Percentiles rank a stretch among this genome's conserved stretches.
Evolutionary conservation across 1,139 yeast species (phyloP).

Genomic region (Geotrichum aggregatum): DNA sequence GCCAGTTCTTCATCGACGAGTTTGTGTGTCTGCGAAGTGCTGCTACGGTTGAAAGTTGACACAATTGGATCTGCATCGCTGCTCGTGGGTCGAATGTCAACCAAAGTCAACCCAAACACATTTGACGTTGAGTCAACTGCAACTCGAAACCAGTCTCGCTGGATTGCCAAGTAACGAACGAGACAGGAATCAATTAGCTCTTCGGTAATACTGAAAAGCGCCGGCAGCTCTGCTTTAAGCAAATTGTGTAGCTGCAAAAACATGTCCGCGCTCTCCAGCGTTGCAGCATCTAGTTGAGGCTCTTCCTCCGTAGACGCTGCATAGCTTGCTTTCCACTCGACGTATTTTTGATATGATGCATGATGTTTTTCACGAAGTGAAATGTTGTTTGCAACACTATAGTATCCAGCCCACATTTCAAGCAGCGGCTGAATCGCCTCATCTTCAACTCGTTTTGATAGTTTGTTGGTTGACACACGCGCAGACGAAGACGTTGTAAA

Average conservation of each 20-base stretch:
- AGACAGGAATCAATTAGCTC: conserved; percentile 27
- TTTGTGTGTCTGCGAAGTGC: neutral
- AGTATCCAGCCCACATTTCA: conserved; percentile 23
- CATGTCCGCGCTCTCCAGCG: conserved; percentile 25
- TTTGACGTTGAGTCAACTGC: conserved; percentile 31
- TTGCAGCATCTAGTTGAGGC: conserved; percentile 13
- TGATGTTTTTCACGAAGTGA: conserved; percentile 28
- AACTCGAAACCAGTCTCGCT: conserved; percentile 30
- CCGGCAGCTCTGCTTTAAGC: conserved; percentile 33
- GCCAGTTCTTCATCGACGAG: conserved; percentile 2
- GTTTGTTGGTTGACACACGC: conserved; percentile 27
- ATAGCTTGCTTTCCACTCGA: conserved; percentile 23
- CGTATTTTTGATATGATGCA: conserved; percentile 27
- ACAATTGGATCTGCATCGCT: conserved; percentile 15
- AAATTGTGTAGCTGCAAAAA: conserved; percentile 30
- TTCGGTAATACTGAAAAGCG: conserved; percentile 29
- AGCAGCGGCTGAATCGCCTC: conserved; percentile 31
- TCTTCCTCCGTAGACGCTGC: conserved; percentile 3
- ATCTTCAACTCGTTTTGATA: conserved; percentile 27
- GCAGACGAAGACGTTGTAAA: conserved; percentile 29
- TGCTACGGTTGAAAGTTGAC: conserved; percentile 1
- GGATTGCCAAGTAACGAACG: conserved; percentile 28
- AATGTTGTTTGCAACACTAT: conserved; percentile 18
- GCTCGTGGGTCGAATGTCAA: conserved; percentile 4
- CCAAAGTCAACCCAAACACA: conserved; percentile 21